Base-by-base conservation (phyloP, 257 asterid species). In the Jacaranda mimosifolia region DNA sequence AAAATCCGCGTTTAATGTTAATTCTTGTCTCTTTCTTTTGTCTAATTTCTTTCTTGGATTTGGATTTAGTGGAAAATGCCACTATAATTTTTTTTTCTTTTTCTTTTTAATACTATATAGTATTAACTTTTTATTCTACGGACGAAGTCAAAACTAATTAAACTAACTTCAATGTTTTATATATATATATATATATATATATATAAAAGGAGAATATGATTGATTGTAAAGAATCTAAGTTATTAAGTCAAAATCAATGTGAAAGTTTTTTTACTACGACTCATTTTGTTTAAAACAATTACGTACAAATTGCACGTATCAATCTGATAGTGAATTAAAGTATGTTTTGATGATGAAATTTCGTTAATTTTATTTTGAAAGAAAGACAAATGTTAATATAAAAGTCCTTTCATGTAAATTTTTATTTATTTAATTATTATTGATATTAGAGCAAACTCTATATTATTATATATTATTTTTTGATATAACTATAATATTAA, bases 201-300 rank as follows among this genome's bases (percentile, higher is more conserved):
- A n/a, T n/a, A n/a, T n/a, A n/a, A n/a, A n/a, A n/a, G 19, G 15
- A 73, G 18, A 21, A 58, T 3, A 45, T 3, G 49, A 65, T 32
- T 39, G 35, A 43, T 3, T 45, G 57, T 63, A 35, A 18, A 53
- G 17, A 40, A 53, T 60, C 11, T 17, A 21, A 56, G 66, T 81
- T 76, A 81, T 81, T 56, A 45, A 76, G 81, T 81, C 84, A 76
- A 75, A 53, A n/a, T 9, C 36, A 9, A 18, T 18, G 43, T 65
- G 15, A 9, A 9, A 15, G n/a, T 39, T 17, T 15, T 60, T 43
- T 12, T 3, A 15, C 14, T 52, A 5, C 7, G 53, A 3, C 58
- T 52, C 18, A 26, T 26, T 26, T 26, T 26, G 32, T 26, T 26
- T 2, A 2, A 26, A 26, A 26, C 32, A 26, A 26, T 26, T 26